phyloP scores from a whole-genome alignment of 441 rosid genomes.

The Kokia cookei region DNA sequence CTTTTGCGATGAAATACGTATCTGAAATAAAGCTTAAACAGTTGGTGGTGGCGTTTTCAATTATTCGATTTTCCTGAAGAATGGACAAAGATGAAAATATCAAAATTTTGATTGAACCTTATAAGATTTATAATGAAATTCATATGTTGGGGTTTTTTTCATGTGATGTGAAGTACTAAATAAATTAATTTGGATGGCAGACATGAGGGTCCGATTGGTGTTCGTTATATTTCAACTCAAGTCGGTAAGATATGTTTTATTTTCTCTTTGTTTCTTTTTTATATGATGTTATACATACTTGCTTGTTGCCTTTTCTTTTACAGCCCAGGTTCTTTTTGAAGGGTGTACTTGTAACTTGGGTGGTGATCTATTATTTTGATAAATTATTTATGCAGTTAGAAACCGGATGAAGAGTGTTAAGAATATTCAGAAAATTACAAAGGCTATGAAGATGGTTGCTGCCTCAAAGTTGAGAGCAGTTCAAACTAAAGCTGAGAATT shows the following conservation, averaged over 20 bases:
- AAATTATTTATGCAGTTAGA: conserved; percentile 51
- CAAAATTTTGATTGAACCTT: not conserved
- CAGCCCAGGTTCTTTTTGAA: not conserved
- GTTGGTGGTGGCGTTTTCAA: not conserved
- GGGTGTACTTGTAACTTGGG: not conserved
- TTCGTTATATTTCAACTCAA: conserved; percentile 85
- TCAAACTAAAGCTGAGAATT: conserved; percentile 80
- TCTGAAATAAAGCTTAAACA: not conserved
- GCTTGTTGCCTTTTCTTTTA: not conserved
- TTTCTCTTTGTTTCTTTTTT: not conserved
- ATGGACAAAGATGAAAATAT: not conserved
- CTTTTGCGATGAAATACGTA: not conserved
- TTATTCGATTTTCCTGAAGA: not conserved
- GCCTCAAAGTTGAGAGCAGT: conserved; percentile 90
- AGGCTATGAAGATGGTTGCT: conserved; percentile 99
- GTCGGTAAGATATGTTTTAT: conserved; percentile 40
- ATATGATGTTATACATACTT: not conserved
- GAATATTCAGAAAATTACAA: conserved; percentile 94
- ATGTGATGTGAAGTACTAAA: not conserved
- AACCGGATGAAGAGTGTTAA: conserved; percentile 97
- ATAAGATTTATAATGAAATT: not conserved
- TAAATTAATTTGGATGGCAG: conserved; percentile 32
- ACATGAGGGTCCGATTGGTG: conserved; percentile 68
- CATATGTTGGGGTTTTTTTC: not conserved
- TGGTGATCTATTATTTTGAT: not conserved